phyloP scores from a whole-genome alignment of 805 yeast species.

The Metschnikowia kunwiensis region DNA sequence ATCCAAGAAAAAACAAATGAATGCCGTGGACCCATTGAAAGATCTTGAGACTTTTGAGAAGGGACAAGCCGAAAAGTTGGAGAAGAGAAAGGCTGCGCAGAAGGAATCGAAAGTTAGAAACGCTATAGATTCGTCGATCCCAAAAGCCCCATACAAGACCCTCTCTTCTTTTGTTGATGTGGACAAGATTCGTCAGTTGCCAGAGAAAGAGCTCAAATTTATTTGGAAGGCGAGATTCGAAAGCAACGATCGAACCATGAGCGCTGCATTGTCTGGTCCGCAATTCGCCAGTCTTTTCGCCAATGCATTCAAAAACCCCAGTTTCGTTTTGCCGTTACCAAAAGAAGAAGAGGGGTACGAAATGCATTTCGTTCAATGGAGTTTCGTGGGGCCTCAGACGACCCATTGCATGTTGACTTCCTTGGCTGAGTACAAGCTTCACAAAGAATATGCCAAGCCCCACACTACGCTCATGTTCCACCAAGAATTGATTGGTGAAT shows the following conservation, averaged over 20 bases:
- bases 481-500: conserved; percentile 60
- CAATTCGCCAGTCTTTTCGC: conserved; percentile 62
- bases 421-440: conserved; percentile 85
- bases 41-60: conserved; percentile 59
- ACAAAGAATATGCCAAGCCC: conserved; percentile 89
- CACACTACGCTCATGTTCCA: conserved; percentile 91
- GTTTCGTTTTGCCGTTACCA: conserved; percentile 89
- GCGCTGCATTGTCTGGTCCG: conserved; percentile 57
- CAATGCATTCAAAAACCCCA: conserved; percentile 71
- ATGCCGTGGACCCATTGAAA: conserved; percentile 64
- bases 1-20: conserved; percentile 51
- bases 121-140: conserved; percentile 34
- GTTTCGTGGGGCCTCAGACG: conserved; percentile 77
- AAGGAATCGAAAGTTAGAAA: conserved; percentile 27
- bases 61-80: conserved; percentile 30
- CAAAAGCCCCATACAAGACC: conserved; percentile 60
- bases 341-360: conserved; percentile 59
- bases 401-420: conserved; percentile 89
- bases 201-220: conserved; percentile 62
- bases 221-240: conserved; percentile 89
- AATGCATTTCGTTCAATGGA: conserved; percentile 93
- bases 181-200: conserved; percentile 57
- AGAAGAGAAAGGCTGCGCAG: conserved; percentile 20
- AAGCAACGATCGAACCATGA: conserved; percentile 52
- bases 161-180: conserved; percentile 68